Conservation (phyloP, 768 basidiomycete genomes). For the Termitomyces sp. region DNA sequence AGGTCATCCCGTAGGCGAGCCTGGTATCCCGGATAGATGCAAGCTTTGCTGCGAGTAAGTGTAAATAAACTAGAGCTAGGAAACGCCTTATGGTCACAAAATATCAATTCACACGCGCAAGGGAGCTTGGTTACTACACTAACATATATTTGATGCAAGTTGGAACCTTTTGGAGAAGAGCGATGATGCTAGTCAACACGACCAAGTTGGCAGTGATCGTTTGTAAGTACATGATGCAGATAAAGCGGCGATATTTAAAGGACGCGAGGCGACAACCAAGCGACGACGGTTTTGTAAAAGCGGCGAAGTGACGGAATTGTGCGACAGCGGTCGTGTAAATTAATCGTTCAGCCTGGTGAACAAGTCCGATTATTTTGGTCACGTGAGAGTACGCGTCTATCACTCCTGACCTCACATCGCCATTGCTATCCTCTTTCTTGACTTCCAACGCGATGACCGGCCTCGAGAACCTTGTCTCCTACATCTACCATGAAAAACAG, state of each 20-base stretch:
- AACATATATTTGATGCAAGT: not conserved
- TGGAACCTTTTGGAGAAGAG: not conserved
- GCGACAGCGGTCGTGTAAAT: not conserved
- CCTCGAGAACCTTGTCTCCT: conserved; percentile 43
- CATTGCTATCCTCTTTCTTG: not conserved
- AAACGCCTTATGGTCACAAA: not conserved
- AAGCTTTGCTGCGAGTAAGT: not conserved
- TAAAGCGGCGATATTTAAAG: not conserved
- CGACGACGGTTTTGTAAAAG: not conserved
- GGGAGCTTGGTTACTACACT: not conserved
- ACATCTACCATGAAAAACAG: conserved; percentile 79
- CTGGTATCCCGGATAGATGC: not conserved
- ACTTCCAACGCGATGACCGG: conserved; percentile 25
- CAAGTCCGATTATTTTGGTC: not conserved
- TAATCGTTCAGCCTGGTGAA: not conserved
- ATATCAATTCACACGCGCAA: not conserved
- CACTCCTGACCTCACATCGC: no score
- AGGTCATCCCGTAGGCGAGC: not conserved
- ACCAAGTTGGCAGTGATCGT: not conserved
- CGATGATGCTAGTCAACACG: not conserved
- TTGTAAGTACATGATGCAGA: not conserved
- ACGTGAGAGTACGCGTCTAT: conserved; percentile 9
- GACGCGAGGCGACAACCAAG: not conserved
- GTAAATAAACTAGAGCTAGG: not conserved
- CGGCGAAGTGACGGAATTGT: not conserved